Evolutionary conservation across 371 early-diverging fungal species (phyloP), one percentile per base, ranked within the genome.

Genomic region (Modicella reniformis): DNA sequence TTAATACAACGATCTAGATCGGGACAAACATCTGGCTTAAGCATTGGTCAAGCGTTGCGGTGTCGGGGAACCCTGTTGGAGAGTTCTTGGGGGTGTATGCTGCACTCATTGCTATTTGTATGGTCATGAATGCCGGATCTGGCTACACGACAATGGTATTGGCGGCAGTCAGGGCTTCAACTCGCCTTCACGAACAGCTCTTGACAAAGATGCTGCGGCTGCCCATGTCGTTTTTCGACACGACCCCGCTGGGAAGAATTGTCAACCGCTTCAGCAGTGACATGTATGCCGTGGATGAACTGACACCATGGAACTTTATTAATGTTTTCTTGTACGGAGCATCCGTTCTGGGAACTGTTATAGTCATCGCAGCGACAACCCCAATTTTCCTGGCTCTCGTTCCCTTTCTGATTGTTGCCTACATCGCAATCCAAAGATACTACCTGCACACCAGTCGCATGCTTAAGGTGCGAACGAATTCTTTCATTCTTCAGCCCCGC

Each of bases 261-360:
- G 77, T 96, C 33, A 94, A 95, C 67, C 84, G 96, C 5, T 94
- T 95, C 83, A 70, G 70, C 26, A 59, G 66, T 26, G 76, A 76
- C 33, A 53, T 76, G 37, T 67, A 67, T 25, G 54, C 64, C 0
- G 55, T 67, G 25, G 76, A 76, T 53, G 67, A 76, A 6, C 8
- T 59, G 21, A 40, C 61, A 0, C 76, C 76, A 3, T 71, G 72
- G 76, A 60, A 49, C 30, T 71, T 76, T 51, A 68, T 76, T 37
- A 54, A 59, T 32, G 37, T 59, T 33, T 37, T 71, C 32, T 12
- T 76, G 25, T 74, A 54, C 26, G 71, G 48, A 0, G 7, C 50
- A n/a, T 67, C 72, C 12, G 72, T 76, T 34, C 37, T 74, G 1
- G 80, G 70, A 28, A 80, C 80, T 4, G 15, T 74, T 32, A 40